These are phyloP conservation scores for Tetrapisispora taiwanensis DNA, from an alignment of 805 yeast genomes.

Conservation along the genomic window DNA sequence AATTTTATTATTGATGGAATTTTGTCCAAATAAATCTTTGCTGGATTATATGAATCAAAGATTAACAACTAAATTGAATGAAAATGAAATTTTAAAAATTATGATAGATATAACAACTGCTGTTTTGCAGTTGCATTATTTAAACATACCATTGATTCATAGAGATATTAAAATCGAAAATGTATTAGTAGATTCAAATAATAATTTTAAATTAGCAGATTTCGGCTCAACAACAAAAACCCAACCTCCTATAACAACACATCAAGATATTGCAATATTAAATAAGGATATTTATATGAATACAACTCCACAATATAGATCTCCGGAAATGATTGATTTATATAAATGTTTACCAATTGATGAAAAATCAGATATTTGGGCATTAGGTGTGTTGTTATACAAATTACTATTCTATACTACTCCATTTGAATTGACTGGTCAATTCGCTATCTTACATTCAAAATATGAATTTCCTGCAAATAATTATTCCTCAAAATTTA, in stretches of 20 bases:
- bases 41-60: conserved; percentile 87
- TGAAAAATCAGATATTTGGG: conserved; percentile 95
- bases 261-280: conserved; percentile 62
- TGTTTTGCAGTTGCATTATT: conserved; percentile 76
- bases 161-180: conserved; percentile 93
- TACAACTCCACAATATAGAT: conserved; percentile 91
- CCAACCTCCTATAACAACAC: conserved; percentile 57
- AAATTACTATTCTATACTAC: conserved; percentile 89
- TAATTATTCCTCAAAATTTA: conserved; percentile 57
- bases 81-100: conserved; percentile 68
- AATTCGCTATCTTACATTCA: conserved; percentile 79
- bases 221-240: conserved; percentile 73
- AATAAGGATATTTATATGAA: conserved; percentile 81
- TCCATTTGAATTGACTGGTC: conserved; percentile 81
- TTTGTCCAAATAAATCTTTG: conserved; percentile 82
- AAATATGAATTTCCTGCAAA: conserved; percentile 75
- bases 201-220: conserved; percentile 77
- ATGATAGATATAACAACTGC: conserved; percentile 76
- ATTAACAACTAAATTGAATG: conserved; percentile 67
- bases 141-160: conserved; percentile 67
- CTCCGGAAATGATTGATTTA: conserved; percentile 94
- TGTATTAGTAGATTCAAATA: conserved; percentile 64
- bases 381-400: conserved; percentile 82
- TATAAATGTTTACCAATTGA: conserved; percentile 77
- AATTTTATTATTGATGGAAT: conserved; percentile 86